These are phyloP conservation scores for Russula dissimulans DNA, from an alignment of 768 basidiomycete genomes.

Conservation along the genomic window DNA sequence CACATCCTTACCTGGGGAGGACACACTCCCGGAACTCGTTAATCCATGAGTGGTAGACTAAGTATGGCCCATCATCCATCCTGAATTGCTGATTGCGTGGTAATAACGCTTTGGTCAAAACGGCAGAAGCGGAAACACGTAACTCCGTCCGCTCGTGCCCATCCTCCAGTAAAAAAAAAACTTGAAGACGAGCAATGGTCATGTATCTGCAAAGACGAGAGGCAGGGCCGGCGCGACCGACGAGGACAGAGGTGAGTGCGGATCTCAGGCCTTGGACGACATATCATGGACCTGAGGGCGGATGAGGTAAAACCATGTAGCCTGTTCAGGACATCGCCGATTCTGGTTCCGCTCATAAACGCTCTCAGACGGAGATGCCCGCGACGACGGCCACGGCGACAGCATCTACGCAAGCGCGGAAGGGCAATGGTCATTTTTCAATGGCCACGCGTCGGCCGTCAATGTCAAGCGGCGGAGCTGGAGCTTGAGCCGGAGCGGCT, in stretches of 20 bases:
- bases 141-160: too few species aligned
- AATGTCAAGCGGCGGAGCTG: constrained; percentile 30
- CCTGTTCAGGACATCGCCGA: neutral
- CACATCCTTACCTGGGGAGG: constrained; percentile 63
- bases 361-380: neutral
- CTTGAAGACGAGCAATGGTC: too few species aligned
- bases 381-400: neutral
- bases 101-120: too few species aligned
- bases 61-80: neutral
- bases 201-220: too few species aligned
- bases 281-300: too few species aligned
- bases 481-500: constrained; percentile 19
- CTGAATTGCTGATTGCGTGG: neutral
- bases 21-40: constrained; percentile 69
- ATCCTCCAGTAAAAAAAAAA: too few species aligned
- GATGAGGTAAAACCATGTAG: too few species aligned
- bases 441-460: constrained; percentile 38
- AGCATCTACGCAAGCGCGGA: neutral
- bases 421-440: constrained; percentile 46
- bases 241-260: too few species aligned
- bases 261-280: too few species aligned
- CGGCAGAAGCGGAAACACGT: too few species aligned
- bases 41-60: constrained; percentile 55
- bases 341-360: neutral
- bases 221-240: too few species aligned